phyloP scores from a whole-genome alignment of 257 asterid species.

The Fraxinus anomala region DNA sequence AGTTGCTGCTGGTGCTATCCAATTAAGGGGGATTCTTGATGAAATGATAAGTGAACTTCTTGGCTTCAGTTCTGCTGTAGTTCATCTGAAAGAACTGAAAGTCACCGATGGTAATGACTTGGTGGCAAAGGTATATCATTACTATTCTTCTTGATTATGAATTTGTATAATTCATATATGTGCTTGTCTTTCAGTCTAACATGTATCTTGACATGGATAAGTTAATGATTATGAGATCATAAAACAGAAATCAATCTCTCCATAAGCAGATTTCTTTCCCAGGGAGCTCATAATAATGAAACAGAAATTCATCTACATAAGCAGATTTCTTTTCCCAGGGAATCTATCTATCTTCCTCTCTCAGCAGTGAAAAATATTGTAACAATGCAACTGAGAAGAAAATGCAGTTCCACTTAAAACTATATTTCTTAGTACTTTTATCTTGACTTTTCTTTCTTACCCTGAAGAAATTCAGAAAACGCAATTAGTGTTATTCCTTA shows the following conservation, averaged over 20 bases:
- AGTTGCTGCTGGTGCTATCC: slow-evolving; percentile 74
- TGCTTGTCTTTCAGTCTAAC: slow-evolving; percentile 2
- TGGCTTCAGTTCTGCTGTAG: slow-evolving; percentile 55
- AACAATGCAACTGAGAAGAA: slow-evolving; percentile 11
- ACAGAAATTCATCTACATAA: slow-evolving; percentile 5
- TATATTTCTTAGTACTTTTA: slow-evolving; percentile 5
- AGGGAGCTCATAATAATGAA: slow-evolving; percentile 8
- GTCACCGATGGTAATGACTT: slow-evolving; percentile 66
- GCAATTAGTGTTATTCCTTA: slow-evolving; percentile 20
- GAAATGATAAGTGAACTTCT: slow-evolving; percentile 71
- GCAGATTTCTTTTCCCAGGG: slow-evolving; percentile 16
- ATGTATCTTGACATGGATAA: background rate
- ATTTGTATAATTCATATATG: slow-evolving; percentile 2
- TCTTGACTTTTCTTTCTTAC: slow-evolving; percentile 17
- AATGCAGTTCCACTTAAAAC: slow-evolving; percentile 6
- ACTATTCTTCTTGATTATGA: slow-evolving; percentile 10
- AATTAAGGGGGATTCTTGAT: slow-evolving; percentile 67
- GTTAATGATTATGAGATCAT: slow-evolving; percentile 6
- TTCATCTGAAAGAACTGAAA: slow-evolving; percentile 45
- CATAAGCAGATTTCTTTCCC: slow-evolving; percentile 18
- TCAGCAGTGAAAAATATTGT: slow-evolving; percentile 4
- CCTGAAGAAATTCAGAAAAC: slow-evolving; percentile 22
- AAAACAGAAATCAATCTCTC: slow-evolving; percentile 10
- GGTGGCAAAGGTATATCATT: slow-evolving; percentile 71
- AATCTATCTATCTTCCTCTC: slow-evolving; percentile 2